phyloP scores from a whole-genome alignment of 2,329 filamentous ascomycete genomes.

The Pseudocercospora macadamiae region DNA sequence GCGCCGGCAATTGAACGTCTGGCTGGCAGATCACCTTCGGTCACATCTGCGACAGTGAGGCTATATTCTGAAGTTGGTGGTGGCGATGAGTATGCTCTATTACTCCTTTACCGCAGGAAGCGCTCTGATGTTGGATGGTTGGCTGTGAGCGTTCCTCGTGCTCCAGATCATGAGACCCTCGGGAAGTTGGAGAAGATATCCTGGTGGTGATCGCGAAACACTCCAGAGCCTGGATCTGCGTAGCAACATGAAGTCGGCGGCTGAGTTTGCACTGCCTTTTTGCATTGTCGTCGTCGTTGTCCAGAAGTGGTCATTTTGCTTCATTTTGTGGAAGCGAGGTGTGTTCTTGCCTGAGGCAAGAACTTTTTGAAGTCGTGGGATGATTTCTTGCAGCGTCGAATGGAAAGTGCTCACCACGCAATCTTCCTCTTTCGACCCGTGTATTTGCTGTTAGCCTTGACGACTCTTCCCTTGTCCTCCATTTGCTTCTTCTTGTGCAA shows the following conservation, averaged over 20 bases:
- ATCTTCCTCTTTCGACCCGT: conserved; percentile 84
- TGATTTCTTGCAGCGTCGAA: neutral
- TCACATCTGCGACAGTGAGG: neutral
- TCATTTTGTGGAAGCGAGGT: neutral
- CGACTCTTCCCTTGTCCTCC: conserved; percentile 91
- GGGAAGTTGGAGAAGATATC: neutral
- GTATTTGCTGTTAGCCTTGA: conserved; percentile 90
- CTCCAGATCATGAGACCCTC: neutral
- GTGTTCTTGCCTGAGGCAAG: neutral
- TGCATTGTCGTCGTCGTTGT: neutral
- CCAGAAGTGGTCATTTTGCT: conserved; percentile 1
- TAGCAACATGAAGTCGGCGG: conserved; percentile 1
- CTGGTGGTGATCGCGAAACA: neutral
- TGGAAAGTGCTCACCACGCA: conserved; percentile 62
- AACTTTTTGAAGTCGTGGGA: neutral
- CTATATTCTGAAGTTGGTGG: neutral
- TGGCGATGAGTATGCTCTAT: conserved; percentile 1
- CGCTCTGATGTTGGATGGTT: conserved; percentile 3
- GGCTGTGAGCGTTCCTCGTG: neutral
- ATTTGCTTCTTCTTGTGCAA: conserved; percentile 88
- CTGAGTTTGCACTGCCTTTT: neutral
- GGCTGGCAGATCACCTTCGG: neutral
- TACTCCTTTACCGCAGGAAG: conserved; percentile 4
- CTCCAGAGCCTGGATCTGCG: neutral
- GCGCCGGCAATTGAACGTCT: conserved; percentile 1